Conservation (phyloP, 2,329 filamentous ascomycete genomes). For the Sporothrix humicola region DNA sequence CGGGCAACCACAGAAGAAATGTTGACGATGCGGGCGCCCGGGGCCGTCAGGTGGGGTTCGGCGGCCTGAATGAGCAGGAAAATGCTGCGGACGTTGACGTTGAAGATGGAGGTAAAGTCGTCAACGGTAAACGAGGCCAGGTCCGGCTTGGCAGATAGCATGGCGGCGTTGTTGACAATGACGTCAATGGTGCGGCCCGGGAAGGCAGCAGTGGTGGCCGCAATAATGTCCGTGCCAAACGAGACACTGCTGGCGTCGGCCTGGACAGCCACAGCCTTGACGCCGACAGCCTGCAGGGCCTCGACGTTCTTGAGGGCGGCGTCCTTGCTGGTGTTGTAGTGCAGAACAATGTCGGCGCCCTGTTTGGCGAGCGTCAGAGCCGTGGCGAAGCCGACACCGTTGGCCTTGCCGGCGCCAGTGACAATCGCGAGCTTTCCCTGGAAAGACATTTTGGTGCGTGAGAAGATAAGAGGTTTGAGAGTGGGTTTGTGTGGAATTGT, state of each 20-base stretch:
- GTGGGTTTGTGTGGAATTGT: background rate
- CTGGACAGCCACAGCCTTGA: slow-evolving; percentile 34
- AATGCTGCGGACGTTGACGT: slow-evolving; percentile 37
- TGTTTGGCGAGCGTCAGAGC: slow-evolving; percentile 35
- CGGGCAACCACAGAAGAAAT: slow-evolving; percentile 35
- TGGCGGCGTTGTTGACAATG: slow-evolving; percentile 38
- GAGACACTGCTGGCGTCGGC: slow-evolving; percentile 35
- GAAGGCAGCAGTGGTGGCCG: slow-evolving; percentile 33
- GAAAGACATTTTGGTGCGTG: slow-evolving; percentile 31
- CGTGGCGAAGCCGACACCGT: slow-evolving; percentile 38
- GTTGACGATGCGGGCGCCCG: slow-evolving; percentile 37
- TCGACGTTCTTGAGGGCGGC: slow-evolving; percentile 33
- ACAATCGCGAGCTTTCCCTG: slow-evolving; percentile 38
- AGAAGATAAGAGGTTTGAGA: background rate
- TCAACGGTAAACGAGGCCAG: slow-evolving; percentile 31
- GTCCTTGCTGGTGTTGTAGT: slow-evolving; percentile 37
- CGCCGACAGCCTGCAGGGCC: slow-evolving; percentile 30
- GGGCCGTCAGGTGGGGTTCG: slow-evolving; percentile 31
- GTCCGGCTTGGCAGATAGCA: slow-evolving; percentile 15
- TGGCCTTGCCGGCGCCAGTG: slow-evolving; percentile 38
- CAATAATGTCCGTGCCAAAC: slow-evolving; percentile 35
- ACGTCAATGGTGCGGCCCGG: slow-evolving; percentile 37
- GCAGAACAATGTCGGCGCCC: slow-evolving; percentile 37
- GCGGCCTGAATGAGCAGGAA: slow-evolving; percentile 38
- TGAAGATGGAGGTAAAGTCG: slow-evolving; percentile 35